phyloP scores from a whole-genome alignment of 2,329 filamentous ascomycete species.

The Fusarium caatingaense region DNA sequence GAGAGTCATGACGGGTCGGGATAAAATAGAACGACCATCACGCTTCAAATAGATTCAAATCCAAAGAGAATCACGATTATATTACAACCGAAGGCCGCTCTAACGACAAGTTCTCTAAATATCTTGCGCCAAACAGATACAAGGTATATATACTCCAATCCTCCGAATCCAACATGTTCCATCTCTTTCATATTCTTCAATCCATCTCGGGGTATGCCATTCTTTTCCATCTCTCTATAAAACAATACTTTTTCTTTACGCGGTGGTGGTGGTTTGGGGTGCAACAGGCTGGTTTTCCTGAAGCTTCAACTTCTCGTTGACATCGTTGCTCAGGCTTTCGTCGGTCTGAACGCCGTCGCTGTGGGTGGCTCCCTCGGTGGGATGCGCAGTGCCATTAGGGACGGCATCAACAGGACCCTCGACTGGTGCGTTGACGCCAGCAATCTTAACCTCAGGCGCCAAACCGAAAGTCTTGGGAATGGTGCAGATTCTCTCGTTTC shows the following conservation, averaged over 20 bases:
- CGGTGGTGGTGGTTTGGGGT: slow-evolving; percentile 25
- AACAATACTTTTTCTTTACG: slow-evolving; percentile 13
- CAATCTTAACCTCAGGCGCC: slow-evolving; percentile 18
- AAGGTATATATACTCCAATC: slow-evolving; percentile 18
- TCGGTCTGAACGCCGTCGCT: slow-evolving; percentile 48
- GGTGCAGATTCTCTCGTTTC: slow-evolving; percentile 62
- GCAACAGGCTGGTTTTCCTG: slow-evolving; percentile 36
- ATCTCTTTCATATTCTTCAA: slow-evolving; percentile 4
- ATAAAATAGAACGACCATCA: not conserved
- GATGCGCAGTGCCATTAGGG: slow-evolving; percentile 7
- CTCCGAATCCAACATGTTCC: not conserved
- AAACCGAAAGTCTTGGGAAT: slow-evolving; percentile 56
- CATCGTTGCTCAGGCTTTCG: slow-evolving; percentile 45
- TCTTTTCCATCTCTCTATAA: slow-evolving; percentile 24
- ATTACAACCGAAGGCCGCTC: slow-evolving; percentile 12
- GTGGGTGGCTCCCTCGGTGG: slow-evolving; percentile 43
- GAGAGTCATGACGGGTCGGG: not conserved
- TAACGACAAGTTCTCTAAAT: slow-evolving; percentile 15
- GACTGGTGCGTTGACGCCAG: not conserved
- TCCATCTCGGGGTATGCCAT: slow-evolving; percentile 29
- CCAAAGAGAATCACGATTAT: slow-evolving; percentile 18
- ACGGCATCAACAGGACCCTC: not conserved
- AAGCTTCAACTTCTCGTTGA: slow-evolving; percentile 50
- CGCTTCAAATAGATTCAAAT: not conserved
- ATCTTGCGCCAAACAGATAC: slow-evolving; percentile 17